Evolutionary conservation across 2,329 filamentous ascomycete genomes (phyloP), one percentile per base, ranked within the genome.

Genomic region (Colletotrichum sp.): DNA sequence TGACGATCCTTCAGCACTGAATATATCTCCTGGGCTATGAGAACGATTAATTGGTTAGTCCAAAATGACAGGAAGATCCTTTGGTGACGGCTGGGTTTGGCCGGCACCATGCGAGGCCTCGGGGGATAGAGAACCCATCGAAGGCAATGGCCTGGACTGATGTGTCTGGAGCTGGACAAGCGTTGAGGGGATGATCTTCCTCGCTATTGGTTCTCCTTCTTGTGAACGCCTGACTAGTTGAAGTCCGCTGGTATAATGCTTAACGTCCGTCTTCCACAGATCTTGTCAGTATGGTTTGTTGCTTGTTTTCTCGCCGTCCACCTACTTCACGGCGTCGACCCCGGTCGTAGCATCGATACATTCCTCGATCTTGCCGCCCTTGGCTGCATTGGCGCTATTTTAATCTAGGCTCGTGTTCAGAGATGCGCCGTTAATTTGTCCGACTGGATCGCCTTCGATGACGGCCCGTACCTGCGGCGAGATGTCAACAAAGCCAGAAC

Each of bases 81-180:
- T 55, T 6, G 6, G 18, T 55, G 21, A 55, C 13, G 13, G 48
- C 21, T 24, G 6, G 48, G 4, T 6, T 55, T 1, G 48, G 48
- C 9, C 1, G 21, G n/a, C 0, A 24, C 8, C 4, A 13, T 10
- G 6, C 2, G 48, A n/a, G 8, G 48, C 9, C 6, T 55, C n/a
- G 7, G 48, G 16, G 48, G 18, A 24, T 55, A 1, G 48, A 55
- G 48, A 24, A 13, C 3, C 16, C n/a, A 8, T 55, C 9, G 48
- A 55, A 55, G 18, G 18, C 8, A 13, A 6, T 24, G 3, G 8
- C 8, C n/a, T 5, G 48, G 6, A 55, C 0, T 24, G 21, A 55
- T 55, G 12, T 24, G 48, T 24, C 48, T 55, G 13, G 48, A 55
- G 5, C 9, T 55, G 48, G n/a, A 55, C 21, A 13, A 24, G 9